phyloP scores from a whole-genome alignment of 1,139 yeast genomes.

The Candida tetrigidarum region DNA sequence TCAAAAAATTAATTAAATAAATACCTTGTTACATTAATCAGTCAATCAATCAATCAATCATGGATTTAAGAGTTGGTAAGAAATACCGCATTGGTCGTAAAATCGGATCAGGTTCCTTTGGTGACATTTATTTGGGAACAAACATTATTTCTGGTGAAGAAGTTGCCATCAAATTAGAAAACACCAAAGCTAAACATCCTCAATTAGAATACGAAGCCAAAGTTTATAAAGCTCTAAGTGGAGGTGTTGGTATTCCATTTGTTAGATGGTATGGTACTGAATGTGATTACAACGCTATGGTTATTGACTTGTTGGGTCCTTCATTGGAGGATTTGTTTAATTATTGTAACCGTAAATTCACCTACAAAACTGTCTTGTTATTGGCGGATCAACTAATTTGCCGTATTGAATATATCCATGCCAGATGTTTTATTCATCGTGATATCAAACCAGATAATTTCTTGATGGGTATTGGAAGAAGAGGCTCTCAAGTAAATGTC shows the following conservation, averaged over 20 bases:
- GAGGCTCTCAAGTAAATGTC: slow-evolving; percentile 94
- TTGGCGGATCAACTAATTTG: slow-evolving; percentile 95
- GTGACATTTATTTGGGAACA: slow-evolving; percentile 93
- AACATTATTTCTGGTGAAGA: slow-evolving; percentile 96
- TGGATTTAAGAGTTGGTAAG: slow-evolving; percentile 92
- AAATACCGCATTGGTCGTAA: slow-evolving; percentile 95
- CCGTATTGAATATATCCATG: slow-evolving; percentile 94
- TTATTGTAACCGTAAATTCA: slow-evolving; percentile 92
- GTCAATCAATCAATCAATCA: slow-evolving; percentile 17
- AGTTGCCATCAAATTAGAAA: slow-evolving; percentile 94
- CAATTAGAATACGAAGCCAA: slow-evolving; percentile 97
- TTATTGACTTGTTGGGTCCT: slow-evolving; percentile 94
- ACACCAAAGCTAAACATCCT: slow-evolving; percentile 91
- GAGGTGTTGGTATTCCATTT: slow-evolving; percentile 97
- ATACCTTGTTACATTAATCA: background rate
- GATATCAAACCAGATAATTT: slow-evolving; percentile 97
- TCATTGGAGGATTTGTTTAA: slow-evolving; percentile 94
- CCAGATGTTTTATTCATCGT: slow-evolving; percentile 90
- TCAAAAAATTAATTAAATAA: too few species aligned
- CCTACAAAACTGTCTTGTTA: slow-evolving; percentile 89
- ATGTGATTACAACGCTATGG: slow-evolving; percentile 96
- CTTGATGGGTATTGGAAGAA: slow-evolving; percentile 94
- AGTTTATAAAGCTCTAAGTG: slow-evolving; percentile 91
- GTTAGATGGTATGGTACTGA: slow-evolving; percentile 98
- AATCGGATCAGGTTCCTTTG: slow-evolving; percentile 97